Base-by-base conservation (phyloP, 192 early-diverging fungal genomes). In the Coemansia umbellata region DNA sequence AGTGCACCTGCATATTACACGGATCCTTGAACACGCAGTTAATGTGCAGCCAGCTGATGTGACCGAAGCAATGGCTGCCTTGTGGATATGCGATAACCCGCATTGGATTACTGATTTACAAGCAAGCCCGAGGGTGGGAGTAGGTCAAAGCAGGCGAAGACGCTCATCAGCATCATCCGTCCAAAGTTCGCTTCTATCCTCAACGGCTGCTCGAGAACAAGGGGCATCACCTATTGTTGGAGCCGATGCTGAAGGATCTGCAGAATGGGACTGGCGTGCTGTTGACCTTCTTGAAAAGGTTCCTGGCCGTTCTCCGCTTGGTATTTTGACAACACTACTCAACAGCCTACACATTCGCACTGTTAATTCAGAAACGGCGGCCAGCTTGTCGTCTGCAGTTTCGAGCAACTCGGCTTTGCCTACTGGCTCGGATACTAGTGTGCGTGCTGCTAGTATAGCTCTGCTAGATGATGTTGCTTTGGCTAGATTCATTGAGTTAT, bases 181-280 rank as follows among this genome's bases (percentile, higher is more conserved):
- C 30, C 64, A 60, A 1, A 56, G 41, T 23, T 44, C 40, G 2
- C 19, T 42, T 9, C 33, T 33, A 4, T 55, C 42, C 14, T 42
- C 41, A 22, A 26, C 19, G 17, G 30, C 17, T 8, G 32, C 58
- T n/a, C 43, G 37, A 33, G 37, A 53, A 14, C 30, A 33, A 9
- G 37, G 22, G 24, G 10, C 35, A 26, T 45, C 47, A 22, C 8
- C 28, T 28, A n/a, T 7, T 28, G 26, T 14, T 2, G 43, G 28
- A 13, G 5, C 43, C 13, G 19, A 24, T 55, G 49, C 65, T 0
- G 64, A 58, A 13, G 66, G 66, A 11, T 62, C 49, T 7, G 48
- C 65, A 17, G 67, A 75, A 36, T 75, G 72, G 72, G 48, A 47
- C 33, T 75, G 72, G 72, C 60, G 61, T 0, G 63, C 72, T 0